Evolutionary conservation across 1,139 yeast species (phyloP).

Genomic region (Tardiomyces digboiensis): DNA sequence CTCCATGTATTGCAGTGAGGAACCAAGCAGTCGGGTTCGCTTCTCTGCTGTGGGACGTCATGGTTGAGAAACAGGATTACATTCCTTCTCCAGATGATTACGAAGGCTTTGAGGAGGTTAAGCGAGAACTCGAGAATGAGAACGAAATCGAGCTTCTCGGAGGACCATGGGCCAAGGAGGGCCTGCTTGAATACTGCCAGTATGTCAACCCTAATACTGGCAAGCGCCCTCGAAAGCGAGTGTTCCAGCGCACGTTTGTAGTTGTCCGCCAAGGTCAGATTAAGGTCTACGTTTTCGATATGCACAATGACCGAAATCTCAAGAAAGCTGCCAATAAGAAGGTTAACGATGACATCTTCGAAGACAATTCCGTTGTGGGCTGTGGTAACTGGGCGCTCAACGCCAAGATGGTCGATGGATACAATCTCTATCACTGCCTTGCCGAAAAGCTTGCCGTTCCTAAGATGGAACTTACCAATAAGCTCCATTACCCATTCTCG

Average conservation of each 20-base stretch:
- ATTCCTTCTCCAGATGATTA: not conserved
- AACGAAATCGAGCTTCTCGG: slow-evolving; percentile 47
- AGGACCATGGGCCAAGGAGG: slow-evolving; percentile 76
- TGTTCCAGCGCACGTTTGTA: slow-evolving; percentile 25
- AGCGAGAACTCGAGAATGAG: not conserved
- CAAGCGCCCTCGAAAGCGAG: slow-evolving; percentile 19
- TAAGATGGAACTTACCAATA: slow-evolving; percentile 10
- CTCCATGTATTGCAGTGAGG: slow-evolving; percentile 2
- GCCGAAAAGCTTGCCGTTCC: slow-evolving; percentile 16
- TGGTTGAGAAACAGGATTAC: slow-evolving; percentile 7
- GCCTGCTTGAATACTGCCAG: slow-evolving; percentile 39
- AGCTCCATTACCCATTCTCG: slow-evolving; percentile 19
- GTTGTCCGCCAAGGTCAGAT: slow-evolving; percentile 29
- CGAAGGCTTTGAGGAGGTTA: slow-evolving; percentile 24
- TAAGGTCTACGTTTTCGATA: slow-evolving; percentile 22
- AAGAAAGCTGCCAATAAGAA: not conserved
- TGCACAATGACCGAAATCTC: slow-evolving; percentile 1
- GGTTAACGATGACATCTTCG: not conserved
- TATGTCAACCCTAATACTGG: slow-evolving; percentile 27
- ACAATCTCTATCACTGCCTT: slow-evolving; percentile 24
- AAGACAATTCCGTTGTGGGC: slow-evolving; percentile 32
- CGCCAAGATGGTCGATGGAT: slow-evolving; percentile 23
- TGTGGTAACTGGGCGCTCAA: slow-evolving; percentile 57
- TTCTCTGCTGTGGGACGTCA: slow-evolving; percentile 24
- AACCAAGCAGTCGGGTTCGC: slow-evolving; percentile 27